Conservation (phyloP, 495 filamentous ascomycete species). For the Clohesyomyces aquaticus region DNA sequence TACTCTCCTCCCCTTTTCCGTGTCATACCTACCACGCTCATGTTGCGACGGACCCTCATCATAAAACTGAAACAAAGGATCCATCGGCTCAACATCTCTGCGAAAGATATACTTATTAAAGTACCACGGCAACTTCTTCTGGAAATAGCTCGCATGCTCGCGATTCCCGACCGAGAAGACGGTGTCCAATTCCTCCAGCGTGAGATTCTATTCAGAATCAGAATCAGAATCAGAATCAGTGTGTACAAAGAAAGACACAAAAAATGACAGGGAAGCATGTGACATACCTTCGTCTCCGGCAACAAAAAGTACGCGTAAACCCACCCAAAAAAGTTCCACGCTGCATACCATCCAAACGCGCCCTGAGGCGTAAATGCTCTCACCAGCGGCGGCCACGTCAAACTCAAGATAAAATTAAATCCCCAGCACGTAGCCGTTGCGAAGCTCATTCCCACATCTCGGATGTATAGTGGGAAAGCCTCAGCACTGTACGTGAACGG, state of each 20-base stretch:
- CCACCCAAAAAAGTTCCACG: conserved; percentile 49
- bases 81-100: conserved; percentile 48
- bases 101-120: conserved; percentile 53
- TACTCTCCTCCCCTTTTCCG: too few species aligned
- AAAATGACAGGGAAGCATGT: neutral
- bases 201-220: conserved; percentile 48
- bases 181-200: conserved; percentile 54
- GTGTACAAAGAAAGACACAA: neutral
- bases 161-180: conserved; percentile 52
- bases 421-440: conserved; percentile 73
- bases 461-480: conserved; percentile 48
- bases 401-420: conserved; percentile 67
- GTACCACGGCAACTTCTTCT: conserved; percentile 54
- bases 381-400: conserved; percentile 67
- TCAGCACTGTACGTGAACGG: conserved; percentile 72
- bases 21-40: too few species aligned
- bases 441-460: conserved; percentile 35
- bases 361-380: conserved; percentile 60
- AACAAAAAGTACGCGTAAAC: conserved; percentile 49
- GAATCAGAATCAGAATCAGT: neutral
- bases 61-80: too few species aligned
- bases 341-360: conserved; percentile 64
- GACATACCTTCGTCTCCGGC: conserved; percentile 29
- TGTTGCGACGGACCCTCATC: too few species aligned
- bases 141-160: conserved; percentile 46